Evolutionary conservation across 768 basidiomycete genomes (phyloP).

Genomic region (Gymnopilus dilepis): DNA sequence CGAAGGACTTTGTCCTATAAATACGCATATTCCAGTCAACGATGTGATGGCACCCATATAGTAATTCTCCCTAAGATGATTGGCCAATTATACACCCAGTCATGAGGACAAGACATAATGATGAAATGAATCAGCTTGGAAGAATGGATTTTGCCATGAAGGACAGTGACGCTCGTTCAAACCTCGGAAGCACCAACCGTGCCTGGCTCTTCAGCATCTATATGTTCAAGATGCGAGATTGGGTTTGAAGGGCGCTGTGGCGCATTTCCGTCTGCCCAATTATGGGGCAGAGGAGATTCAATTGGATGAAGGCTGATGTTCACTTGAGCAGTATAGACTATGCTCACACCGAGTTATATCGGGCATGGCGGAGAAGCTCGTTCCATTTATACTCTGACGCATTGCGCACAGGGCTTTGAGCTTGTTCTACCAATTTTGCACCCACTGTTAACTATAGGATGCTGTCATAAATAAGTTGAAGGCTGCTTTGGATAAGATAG

Average conservation of each 20-base stretch:
- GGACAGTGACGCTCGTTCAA: not conserved
- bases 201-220: not conserved
- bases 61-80: not conserved
- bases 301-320: no score
- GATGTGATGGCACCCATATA: not conserved
- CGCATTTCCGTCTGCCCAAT: not conserved
- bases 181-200: not conserved
- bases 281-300: no score
- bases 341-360: no score
- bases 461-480: no score
- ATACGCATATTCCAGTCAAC: not conserved
- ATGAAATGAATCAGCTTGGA: constrained; percentile 1
- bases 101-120: not conserved
- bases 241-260: not conserved
- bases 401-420: not conserved
- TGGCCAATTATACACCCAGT: not conserved
- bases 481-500: no score
- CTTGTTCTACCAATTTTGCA: no score
- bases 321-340: no score
- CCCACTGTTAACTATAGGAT: no score
- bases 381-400: not conserved
- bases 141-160: not conserved
- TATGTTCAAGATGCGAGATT: not conserved
- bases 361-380: not conserved
- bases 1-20: not conserved